Conservation (phyloP, 257 asterid species). For the Striga asiatica region DNA sequence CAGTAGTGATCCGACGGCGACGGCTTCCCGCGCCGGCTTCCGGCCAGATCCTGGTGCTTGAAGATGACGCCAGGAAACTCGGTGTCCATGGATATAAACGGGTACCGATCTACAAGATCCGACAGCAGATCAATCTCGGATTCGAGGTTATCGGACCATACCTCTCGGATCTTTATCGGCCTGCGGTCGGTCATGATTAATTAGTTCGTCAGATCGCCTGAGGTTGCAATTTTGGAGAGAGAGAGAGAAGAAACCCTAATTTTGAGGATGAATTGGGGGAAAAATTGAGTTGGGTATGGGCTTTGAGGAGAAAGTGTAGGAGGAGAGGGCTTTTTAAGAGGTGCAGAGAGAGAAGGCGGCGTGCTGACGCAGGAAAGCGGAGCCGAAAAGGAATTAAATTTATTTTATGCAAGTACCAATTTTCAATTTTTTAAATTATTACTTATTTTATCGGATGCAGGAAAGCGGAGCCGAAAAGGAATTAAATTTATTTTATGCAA, state of each 20-base stretch:
- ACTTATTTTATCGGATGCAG: constrained; percentile 14
- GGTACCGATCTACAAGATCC: constrained; percentile 32
- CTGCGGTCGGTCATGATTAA: constrained; percentile 5
- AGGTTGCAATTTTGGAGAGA: background rate
- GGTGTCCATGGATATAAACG: constrained; percentile 61
- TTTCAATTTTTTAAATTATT: background rate
- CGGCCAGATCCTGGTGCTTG: constrained; percentile 13
- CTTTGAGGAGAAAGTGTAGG: background rate
- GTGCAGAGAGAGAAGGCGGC: constrained; percentile 13
- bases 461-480: constrained; percentile 12
- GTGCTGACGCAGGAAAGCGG: constrained; percentile 22
- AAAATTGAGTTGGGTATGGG: background rate
- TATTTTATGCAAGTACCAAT: background rate
- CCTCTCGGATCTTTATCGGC: constrained; percentile 40
- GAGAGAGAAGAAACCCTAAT: background rate
- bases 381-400: background rate
- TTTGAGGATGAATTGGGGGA: background rate
- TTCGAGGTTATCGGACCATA: constrained; percentile 49
- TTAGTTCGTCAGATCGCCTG: background rate
- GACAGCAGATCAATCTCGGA: constrained; percentile 41
- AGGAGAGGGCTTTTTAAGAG: background rate
- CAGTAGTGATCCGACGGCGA: constrained; percentile 36
- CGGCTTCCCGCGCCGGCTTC: constrained; percentile 5
- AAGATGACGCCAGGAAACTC: constrained; percentile 59
- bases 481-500: background rate